These are phyloP conservation scores for Eimeria falciformis DNA, from an alignment of 169 alveolate genomes.

Conservation along the genomic window DNA sequence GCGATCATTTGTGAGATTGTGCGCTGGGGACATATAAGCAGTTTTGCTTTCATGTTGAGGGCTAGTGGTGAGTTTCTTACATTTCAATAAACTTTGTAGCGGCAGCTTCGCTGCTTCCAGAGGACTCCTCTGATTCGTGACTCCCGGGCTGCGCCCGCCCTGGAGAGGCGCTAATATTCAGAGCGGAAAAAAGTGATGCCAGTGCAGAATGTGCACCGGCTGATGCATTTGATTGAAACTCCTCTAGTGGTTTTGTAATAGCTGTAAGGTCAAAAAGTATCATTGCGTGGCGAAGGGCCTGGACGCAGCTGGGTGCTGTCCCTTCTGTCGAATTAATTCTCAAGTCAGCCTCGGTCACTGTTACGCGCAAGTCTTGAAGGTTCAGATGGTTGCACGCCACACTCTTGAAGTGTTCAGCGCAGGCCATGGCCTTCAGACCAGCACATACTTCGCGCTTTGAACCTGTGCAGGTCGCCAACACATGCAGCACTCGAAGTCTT, in stretches of 20 bases:
- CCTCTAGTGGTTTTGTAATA: neutral
- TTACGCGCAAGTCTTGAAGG: neutral
- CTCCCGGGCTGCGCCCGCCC: neutral
- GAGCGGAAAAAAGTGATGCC: neutral
- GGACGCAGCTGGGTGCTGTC: conserved; percentile 16
- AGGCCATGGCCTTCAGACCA: conserved; percentile 16
- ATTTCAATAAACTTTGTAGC: conserved; percentile 32
- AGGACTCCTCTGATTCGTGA: neutral
- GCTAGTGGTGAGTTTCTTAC: neutral
- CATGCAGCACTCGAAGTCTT: no score
- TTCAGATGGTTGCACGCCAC: neutral
- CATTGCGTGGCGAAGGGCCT: conserved; percentile 41
- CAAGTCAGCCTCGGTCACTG: neutral
- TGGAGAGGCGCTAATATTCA: neutral
- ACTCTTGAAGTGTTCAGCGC: conserved; percentile 15
- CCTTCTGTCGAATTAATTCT: conserved; percentile 40
- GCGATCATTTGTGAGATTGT: neutral
- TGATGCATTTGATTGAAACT: conserved; percentile 11
- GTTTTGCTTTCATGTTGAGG: neutral
- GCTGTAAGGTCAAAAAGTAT: conserved; percentile 14
- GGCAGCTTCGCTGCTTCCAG: neutral
- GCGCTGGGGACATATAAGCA: no score
- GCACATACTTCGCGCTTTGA: conserved; percentile 41
- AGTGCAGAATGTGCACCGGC: conserved; percentile 51
- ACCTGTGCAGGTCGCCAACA: neutral